Base-by-base conservation (phyloP, 75 land plant species). In the Pinus taeda region DNA sequence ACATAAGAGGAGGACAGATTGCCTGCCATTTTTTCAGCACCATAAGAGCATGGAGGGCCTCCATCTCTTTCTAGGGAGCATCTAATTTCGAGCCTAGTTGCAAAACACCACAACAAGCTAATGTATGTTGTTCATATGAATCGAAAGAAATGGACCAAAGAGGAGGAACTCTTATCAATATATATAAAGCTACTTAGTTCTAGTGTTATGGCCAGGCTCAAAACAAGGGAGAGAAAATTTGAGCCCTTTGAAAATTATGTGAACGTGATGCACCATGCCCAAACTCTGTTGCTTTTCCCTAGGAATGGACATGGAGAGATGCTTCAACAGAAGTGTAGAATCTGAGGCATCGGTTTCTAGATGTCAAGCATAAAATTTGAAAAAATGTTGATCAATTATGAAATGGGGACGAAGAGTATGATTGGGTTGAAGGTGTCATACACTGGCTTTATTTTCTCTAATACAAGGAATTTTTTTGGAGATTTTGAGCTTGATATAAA, bases 261-360 rank as follows among this genome's bases (percentile, higher is more conserved):
- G 60, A 92, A 89, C 78, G 67, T 88, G 33, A 57, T 80, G 49
- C 90, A 87, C 77, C 91, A 92, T 72, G 71, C 70, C 42, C 81
- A n/a, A 85, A 87, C 78, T 86, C 91, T 30, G 55, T 63, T n/a
- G 65, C 83, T 75, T 92, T 83, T 81, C 93, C 93, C 60, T 92
- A 86, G 89, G 82, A 74, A 33, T 92, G 93, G 93, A 83, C 93
- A 22, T 92, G 93, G 93, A 86, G 87, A 9, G 93, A 92, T 78
- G 86, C 86, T n/a, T 92, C 89, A 69, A 76, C 86, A 83, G 89
- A 92, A 79, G 82, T 92, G 79, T 91, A 92, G 83, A 92, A 92
- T 86, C 89, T 92, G 93, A 76, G 93, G 26, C 89, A 92, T 63
- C 93, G 87, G 88, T 92, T 82, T 77, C 78, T 92, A 39, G 80